Evolutionary conservation across 352 stramenopile genomes (phyloP), one percentile per base, ranked within the genome.

Genomic region (Paralagenidium karlingii): DNA sequence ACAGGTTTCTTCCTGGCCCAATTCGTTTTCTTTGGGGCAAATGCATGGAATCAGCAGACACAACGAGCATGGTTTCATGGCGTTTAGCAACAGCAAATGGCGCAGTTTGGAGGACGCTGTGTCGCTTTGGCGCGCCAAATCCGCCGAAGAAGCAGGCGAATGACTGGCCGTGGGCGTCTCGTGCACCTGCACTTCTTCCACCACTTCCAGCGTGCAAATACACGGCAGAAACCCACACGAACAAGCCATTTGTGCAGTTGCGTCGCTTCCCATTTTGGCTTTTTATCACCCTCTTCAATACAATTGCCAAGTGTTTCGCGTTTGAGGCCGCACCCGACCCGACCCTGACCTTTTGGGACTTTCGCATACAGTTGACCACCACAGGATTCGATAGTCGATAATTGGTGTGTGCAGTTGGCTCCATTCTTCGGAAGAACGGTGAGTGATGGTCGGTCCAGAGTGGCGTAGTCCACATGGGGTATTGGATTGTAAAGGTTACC

Each of bases 21-120:
- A 20, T 26, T 29, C 15, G 26, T 26, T 31, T 3, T 44, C 38
- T 34, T 6, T 13, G 33, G 49, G 73, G 31, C 73, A 87, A 51
- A 87, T 87, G 42, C 73, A 87, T 24, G 73, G 73, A 39, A 87
- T 43, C 40, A 87, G 68, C 73, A 84, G 82, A 47, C 73, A 87
- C 45, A 51, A 69, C 47, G 60, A 53, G 42, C 73, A 87, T 46
- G 76, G 55, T 21, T 51, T 58, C 15, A 65, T 78, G 30, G 69
- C 67, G 30, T 81, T 61, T 15, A 55, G 60, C 1, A 60, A 62
- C 25, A 84, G 63, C 21, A 87, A 52, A 30, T 50, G 55, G 34
- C 63, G 67, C 13, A 87, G 49, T 33, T 75, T 63, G 9, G 61
- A 40, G 25, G 59, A 59, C 11, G 51, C 34, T 1, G 28, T 26